Base-by-base conservation (phyloP, 2,329 filamentous ascomycete species). In the Aspergillus sp. region DNA sequence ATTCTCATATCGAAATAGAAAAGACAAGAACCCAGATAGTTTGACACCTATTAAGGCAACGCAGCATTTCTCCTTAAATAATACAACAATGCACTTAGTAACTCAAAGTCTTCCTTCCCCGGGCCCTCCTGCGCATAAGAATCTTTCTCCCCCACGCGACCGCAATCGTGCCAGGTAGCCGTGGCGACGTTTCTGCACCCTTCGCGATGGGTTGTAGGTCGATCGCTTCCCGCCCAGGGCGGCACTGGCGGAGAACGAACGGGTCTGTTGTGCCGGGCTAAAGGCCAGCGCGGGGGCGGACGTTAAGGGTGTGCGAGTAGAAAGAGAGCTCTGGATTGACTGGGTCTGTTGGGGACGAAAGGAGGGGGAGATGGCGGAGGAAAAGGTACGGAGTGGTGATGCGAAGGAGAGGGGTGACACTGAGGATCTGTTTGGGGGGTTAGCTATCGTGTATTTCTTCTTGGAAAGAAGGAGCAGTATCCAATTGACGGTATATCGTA, bases 151-250 rank as follows among this genome's bases (percentile, higher is more conserved):
- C 40, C 71, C 76, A 56, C 73, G 71, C 19, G 70, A 71, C 56
- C 69, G 68, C 48, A 80, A 50, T 53, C 81, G 62, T 7, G 73
- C 66, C 47, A 83, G 58, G 56, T 81, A 83, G 2, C 80, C 80
- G 64, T 81, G 77, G 54, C 80, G 71, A 49, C 81, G 70, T 67
- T 83, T 84, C 59, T 81, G 71, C 34, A 82, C 76, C 36, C 74
- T 58, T 49, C 82, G 76, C 40, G 75, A 80, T 7, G 79, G 79
- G 43, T 78, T 77, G 56, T 73, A 83, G 34, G 81, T 83, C 45
- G 75, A 65, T 50, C 80, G 71, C 39, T 65, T 67, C 27, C 59
- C 70, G 37, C 59, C 65, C 5, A 74, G 63, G 3, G 62, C 58
- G 6, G 70, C 63, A 41, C 69, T 67, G 11, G 70, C 63, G 5